Evolutionary conservation across 1,284 basidiomycete species (phyloP).

Genomic region (Flammula alnicola): DNA sequence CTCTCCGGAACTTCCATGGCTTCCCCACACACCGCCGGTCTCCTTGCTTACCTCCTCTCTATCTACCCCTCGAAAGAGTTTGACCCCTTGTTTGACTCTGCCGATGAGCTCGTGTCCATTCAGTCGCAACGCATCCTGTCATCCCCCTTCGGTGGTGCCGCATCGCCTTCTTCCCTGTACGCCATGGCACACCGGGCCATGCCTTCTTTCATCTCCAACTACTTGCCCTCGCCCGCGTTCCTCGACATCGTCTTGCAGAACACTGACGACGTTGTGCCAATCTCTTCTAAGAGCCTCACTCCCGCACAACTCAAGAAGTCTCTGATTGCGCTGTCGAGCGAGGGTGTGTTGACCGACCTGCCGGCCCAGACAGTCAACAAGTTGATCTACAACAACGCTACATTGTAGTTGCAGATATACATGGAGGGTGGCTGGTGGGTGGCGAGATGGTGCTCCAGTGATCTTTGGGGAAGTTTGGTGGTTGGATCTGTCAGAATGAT

Average conservation of each 20-base stretch:
- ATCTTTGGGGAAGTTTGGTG: no score
- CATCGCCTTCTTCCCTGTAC: conserved; percentile 48
- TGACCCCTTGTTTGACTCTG: conserved; percentile 46
- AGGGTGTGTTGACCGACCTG: conserved; percentile 54
- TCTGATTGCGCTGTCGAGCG: conserved; percentile 63
- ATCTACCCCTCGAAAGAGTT: conserved; percentile 72
- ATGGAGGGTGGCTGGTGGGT: no score
- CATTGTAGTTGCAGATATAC: no score
- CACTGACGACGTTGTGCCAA: conserved; percentile 37
- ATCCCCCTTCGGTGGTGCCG: conserved; percentile 19
- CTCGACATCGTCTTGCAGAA: conserved; percentile 41
- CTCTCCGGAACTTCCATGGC: conserved; percentile 80
- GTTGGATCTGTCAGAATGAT: no score
- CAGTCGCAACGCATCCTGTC: conserved; percentile 31
- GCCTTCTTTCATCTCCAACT: conserved; percentile 61
- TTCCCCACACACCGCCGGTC: conserved; percentile 71
- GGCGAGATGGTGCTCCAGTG: no score
- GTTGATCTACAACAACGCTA: conserved; percentile 87
- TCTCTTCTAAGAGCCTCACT: conserved; percentile 54
- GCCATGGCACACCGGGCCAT: conserved; percentile 56
- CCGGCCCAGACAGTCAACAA: conserved; percentile 68
- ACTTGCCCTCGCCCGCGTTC: conserved; percentile 62
- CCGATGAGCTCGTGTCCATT: conserved; percentile 33
- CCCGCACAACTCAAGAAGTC: conserved; percentile 80
- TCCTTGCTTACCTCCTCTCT: conserved; percentile 86